Percentiles rank a stretch among this genome's conserved stretches.
These are phyloP conservation scores for Helianthus tuberosus DNA, from an alignment of 129 eudicot genomes.

Conservation along the genomic window DNA sequence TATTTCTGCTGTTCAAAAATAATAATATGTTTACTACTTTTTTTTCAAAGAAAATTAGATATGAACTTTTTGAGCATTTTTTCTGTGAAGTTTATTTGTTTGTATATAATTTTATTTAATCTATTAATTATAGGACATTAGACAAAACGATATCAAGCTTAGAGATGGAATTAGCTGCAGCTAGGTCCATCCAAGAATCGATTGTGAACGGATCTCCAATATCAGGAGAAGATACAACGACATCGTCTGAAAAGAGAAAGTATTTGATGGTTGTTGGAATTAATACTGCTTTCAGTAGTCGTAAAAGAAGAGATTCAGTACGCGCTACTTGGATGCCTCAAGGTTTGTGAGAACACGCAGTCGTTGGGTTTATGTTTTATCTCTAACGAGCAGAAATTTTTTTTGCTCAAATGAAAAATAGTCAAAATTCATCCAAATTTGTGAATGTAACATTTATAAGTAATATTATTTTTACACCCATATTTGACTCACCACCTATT, in stretches of 20 bases:
- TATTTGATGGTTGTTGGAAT: slow-evolving; percentile 83
- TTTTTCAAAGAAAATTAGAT: neutral
- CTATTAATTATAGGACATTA: slow-evolving; percentile 51
- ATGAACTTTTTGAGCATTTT: neutral
- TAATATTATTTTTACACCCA: neutral
- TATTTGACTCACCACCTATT: neutral
- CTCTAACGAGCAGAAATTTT: neutral
- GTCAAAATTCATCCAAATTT: neutral
- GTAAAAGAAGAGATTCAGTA: slow-evolving; percentile 92
- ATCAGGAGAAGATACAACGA: slow-evolving; percentile 48
- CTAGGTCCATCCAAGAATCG: slow-evolving; percentile 71
- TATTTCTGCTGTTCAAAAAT: neutral
- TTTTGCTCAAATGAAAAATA: neutral
- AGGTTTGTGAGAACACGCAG: slow-evolving; percentile 45
- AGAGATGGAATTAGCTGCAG: slow-evolving; percentile 92
- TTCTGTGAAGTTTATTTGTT: neutral
- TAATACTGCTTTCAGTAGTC: slow-evolving; percentile 91
- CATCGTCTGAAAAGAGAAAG: slow-evolving; percentile 45
- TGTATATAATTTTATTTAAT: neutral
- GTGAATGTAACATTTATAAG: neutral
- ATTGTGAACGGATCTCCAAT: slow-evolving; percentile 68
- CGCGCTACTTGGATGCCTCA: slow-evolving; percentile 98
- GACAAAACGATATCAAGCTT: slow-evolving; percentile 86
- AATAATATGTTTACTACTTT: too few relatives aligned
- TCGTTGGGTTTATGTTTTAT: slow-evolving; percentile 1